Evolutionary conservation across 129 eudicot species (phyloP).

Genomic region (Pseudognaphalium luteoalbum): DNA sequence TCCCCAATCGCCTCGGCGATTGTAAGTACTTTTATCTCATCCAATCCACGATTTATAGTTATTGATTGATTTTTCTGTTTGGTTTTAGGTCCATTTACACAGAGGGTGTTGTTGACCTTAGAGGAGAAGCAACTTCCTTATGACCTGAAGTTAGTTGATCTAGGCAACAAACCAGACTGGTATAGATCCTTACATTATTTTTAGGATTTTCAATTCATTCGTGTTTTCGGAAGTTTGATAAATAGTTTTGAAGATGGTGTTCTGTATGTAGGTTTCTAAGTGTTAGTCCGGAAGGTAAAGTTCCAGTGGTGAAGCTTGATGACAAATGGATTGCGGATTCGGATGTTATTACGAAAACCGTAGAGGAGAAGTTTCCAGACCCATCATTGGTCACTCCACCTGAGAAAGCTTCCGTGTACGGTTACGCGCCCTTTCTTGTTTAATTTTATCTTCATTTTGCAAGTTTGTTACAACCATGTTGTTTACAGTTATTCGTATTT

Average conservation of each 20-base stretch:
- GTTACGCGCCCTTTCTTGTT: constrained; percentile 2
- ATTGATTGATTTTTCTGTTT: neutral
- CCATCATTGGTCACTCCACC: constrained; percentile 84
- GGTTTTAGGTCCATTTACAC: constrained; percentile 83
- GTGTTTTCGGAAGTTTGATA: neutral
- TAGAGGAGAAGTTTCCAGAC: constrained; percentile 83
- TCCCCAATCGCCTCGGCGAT: constrained; percentile 85
- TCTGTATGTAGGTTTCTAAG: constrained; percentile 54
- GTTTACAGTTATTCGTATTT: neutral
- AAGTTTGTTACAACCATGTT: neutral
- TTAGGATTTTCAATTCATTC: neutral
- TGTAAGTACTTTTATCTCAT: constrained; percentile 46
- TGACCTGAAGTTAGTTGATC: constrained; percentile 74
- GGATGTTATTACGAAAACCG: constrained; percentile 81
- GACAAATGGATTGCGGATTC: constrained; percentile 97
- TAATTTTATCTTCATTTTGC: constrained; percentile 4
- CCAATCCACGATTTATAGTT: neutral
- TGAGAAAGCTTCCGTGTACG: constrained; percentile 89
- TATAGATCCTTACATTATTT: constrained; percentile 12
- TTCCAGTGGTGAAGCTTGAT: constrained; percentile 74
- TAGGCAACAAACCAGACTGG: constrained; percentile 90
- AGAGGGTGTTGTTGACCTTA: constrained; percentile 79
- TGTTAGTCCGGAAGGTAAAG: constrained; percentile 89
- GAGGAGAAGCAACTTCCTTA: constrained; percentile 94
- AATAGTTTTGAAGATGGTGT: neutral